Conservation (phyloP, 2,329 filamentous ascomycete genomes). For the Arthrinium phaeospermum region DNA sequence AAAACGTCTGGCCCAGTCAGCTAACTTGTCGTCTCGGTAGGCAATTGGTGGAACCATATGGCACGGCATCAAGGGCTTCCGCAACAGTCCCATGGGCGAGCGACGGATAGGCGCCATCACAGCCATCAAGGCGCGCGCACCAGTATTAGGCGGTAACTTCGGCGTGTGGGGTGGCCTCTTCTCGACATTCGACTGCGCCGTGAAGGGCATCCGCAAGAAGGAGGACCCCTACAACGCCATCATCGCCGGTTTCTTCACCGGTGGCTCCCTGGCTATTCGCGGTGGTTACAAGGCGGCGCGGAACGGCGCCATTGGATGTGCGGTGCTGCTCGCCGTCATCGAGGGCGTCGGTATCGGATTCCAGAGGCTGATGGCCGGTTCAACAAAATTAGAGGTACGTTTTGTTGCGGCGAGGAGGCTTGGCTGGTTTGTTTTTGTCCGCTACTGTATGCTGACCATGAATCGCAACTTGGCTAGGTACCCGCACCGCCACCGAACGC, state of each 20-base stretch:
- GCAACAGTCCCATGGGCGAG: slow-evolving; percentile 91
- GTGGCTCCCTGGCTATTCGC: slow-evolving; percentile 87
- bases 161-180: slow-evolving; percentile 97
- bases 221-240: slow-evolving; percentile 99
- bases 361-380: slow-evolving; percentile 90
- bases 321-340: slow-evolving; percentile 91
- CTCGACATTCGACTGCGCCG: slow-evolving; percentile 93
- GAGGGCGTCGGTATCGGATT: slow-evolving; percentile 97
- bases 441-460: background rate
- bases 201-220: slow-evolving; percentile 94
- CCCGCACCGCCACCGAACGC: slow-evolving; percentile 40
- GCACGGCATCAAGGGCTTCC: slow-evolving; percentile 96
- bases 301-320: slow-evolving; percentile 96
- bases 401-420: background rate
- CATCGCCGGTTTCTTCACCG: slow-evolving; percentile 95
- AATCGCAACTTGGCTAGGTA: slow-evolving; percentile 28
- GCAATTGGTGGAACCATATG: slow-evolving; percentile 84
- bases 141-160: slow-evolving; percentile 96
- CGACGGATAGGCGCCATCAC: slow-evolving; percentile 94
- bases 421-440: background rate
- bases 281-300: slow-evolving; percentile 90
- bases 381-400: slow-evolving; percentile 79
- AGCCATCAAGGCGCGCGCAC: slow-evolving; percentile 95
- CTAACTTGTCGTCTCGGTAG: slow-evolving; percentile 44
- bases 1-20: background rate